Percentiles rank a stretch among this genome's conserved stretches.
These are phyloP conservation scores for Agapanthus africanus DNA, from an alignment of 106 monocot genomes.

Conservation along the genomic window DNA sequence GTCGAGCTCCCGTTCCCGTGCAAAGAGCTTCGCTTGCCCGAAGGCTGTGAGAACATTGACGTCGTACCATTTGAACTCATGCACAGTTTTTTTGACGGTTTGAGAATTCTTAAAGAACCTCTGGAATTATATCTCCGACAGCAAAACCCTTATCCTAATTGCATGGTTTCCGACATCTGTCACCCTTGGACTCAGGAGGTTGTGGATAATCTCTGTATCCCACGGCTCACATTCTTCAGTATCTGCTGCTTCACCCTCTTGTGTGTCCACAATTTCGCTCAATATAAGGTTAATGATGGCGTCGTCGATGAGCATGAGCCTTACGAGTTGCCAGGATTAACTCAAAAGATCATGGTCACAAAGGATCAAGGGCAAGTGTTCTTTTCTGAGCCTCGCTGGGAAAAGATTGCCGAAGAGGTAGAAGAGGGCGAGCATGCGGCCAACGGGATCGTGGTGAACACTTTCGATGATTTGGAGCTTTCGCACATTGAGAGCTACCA, in stretches of 20 bases:
- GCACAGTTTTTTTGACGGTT: constrained; percentile 9
- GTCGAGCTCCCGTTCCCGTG: constrained; percentile 22
- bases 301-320: constrained; percentile 5
- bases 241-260: constrained; percentile 31
- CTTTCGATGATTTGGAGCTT: constrained; percentile 32
- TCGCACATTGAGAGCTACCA: constrained; percentile 16
- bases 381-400: background rate
- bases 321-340: constrained; percentile 14
- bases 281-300: background rate
- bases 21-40: constrained; percentile 17
- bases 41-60: constrained; percentile 35
- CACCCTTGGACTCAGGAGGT: constrained; percentile 21
- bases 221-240: constrained; percentile 36
- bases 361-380: background rate
- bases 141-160: constrained; percentile 7
- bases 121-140: constrained; percentile 5
- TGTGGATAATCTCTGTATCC: constrained; percentile 27
- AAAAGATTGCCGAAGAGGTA: constrained; percentile 1
- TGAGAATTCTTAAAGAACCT: background rate
- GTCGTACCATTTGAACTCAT: constrained; percentile 1
- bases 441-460: constrained; percentile 20
- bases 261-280: constrained; percentile 7
- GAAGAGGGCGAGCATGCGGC: constrained; percentile 10
- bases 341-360: constrained; percentile 4
- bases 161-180: constrained; percentile 25